These are phyloP conservation scores for Hirsutella thompsonii DNA, from an alignment of 2,329 filamentous ascomycete species.

Conservation along the genomic window DNA sequence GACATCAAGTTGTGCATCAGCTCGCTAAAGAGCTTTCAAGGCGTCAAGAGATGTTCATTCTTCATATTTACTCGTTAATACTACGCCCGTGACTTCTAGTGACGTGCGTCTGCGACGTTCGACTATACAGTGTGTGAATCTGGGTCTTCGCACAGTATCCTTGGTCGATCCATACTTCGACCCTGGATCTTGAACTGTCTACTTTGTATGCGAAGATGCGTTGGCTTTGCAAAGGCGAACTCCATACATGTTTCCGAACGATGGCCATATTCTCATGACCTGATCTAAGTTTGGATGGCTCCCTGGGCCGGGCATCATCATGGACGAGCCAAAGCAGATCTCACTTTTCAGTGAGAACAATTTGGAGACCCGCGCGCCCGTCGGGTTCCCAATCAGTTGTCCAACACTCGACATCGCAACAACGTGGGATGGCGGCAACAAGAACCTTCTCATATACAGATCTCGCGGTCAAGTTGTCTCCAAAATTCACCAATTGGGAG, in stretches of 20 bases:
- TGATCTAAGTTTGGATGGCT: background rate
- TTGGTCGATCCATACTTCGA: too few relatives aligned
- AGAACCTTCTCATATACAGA: slow-evolving; percentile 63
- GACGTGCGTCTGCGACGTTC: too few relatives aligned
- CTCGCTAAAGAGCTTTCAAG: too few relatives aligned
- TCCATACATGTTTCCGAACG: background rate
- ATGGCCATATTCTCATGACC: background rate
- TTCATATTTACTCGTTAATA: too few relatives aligned
- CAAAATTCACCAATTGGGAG: slow-evolving; percentile 32
- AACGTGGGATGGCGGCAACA: slow-evolving; percentile 51
- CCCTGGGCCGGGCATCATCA: slow-evolving; percentile 2
- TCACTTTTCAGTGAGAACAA: slow-evolving; percentile 42
- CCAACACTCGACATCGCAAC: slow-evolving; percentile 77
- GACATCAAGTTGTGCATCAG: too few relatives aligned
- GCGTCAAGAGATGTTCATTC: too few relatives aligned
- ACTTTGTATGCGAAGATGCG: too few relatives aligned
- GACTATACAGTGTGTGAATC: too few relatives aligned
- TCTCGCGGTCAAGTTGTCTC: slow-evolving; percentile 58
- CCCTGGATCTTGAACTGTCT: too few relatives aligned
- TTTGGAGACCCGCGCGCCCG: slow-evolving; percentile 40
- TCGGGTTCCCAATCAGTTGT: slow-evolving; percentile 57
- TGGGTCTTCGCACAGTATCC: too few relatives aligned
- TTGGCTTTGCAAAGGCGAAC: too few relatives aligned
- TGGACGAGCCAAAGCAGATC: slow-evolving; percentile 22
- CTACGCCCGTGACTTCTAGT: too few relatives aligned